Percentiles rank a stretch among this genome's conserved stretches.
These are phyloP conservation scores for Lasiodiplodia theobromae DNA, from an alignment of 2,329 filamentous ascomycete species.

Conservation along the genomic window DNA sequence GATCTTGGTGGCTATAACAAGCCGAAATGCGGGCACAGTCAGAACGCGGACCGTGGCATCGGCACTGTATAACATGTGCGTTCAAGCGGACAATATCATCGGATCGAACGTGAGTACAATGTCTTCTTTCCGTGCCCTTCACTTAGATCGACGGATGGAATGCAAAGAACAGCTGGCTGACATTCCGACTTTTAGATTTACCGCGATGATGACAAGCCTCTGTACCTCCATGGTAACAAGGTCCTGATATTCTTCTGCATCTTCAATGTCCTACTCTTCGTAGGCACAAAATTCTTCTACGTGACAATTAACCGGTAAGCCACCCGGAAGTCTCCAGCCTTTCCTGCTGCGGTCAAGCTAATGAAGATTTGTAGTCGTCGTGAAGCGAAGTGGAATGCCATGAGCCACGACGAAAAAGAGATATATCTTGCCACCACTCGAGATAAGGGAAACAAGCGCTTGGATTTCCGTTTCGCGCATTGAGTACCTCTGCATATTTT, in stretches of 20 bases:
- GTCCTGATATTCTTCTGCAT: constrained; percentile 58
- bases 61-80: constrained; percentile 66
- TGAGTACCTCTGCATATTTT: not conserved
- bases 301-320: constrained; percentile 52
- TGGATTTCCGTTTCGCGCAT: constrained; percentile 47
- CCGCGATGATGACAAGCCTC: constrained; percentile 60
- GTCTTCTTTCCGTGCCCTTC: constrained; percentile 20
- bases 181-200: constrained; percentile 51
- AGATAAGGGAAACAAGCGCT: constrained; percentile 50
- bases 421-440: constrained; percentile 55
- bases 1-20: constrained; percentile 67
- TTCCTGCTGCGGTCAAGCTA: not conserved
- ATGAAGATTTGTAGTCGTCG: constrained; percentile 35
- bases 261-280: constrained; percentile 56
- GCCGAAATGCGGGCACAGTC: constrained; percentile 68
- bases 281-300: constrained; percentile 60
- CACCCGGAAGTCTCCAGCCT: constrained; percentile 31
- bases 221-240: constrained; percentile 62
- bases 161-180: constrained; percentile 36
- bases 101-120: constrained; percentile 34
- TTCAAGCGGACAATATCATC: constrained; percentile 51
- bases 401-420: constrained; percentile 57
- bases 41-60: constrained; percentile 68
- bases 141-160: constrained; percentile 28
- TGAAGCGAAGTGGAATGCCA: constrained; percentile 56